Evolutionary conservation across 805 yeast species (phyloP).

Genomic region (Candida awuae): DNA sequence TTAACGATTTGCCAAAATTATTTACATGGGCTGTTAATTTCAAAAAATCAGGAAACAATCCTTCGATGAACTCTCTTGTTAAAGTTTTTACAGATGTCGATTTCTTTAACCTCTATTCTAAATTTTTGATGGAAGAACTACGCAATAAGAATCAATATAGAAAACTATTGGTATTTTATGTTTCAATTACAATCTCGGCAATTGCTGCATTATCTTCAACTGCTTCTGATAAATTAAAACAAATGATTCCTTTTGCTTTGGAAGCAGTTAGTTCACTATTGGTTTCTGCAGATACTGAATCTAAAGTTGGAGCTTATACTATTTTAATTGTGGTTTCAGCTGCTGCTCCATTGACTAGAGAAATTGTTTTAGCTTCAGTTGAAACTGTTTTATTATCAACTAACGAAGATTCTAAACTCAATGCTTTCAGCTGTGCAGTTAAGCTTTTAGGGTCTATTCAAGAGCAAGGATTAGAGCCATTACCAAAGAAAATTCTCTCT

Average conservation of each 20-base stretch:
- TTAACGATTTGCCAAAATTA: constrained; percentile 66
- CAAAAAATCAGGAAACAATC: constrained; percentile 49
- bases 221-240: constrained; percentile 35
- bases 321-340: constrained; percentile 69
- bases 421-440: constrained; percentile 38
- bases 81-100: constrained; percentile 68
- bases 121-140: constrained; percentile 43
- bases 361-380: constrained; percentile 52
- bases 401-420: constrained; percentile 15
- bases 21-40: constrained; percentile 65
- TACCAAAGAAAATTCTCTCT: constrained; percentile 19
- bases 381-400: constrained; percentile 39
- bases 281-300: constrained; percentile 42
- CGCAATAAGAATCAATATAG: constrained; percentile 52
- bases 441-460: constrained; percentile 44
- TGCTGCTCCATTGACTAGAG: constrained; percentile 55
- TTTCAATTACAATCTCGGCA: constrained; percentile 61
- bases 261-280: constrained; percentile 52
- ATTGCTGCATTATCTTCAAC: constrained; percentile 52
- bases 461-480: constrained; percentile 22
- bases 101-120: constrained; percentile 58
- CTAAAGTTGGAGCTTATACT: constrained; percentile 79
- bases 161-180: constrained; percentile 68
- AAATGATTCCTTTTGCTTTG: constrained; percentile 47
- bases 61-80: constrained; percentile 61